These are phyloP conservation scores for Torulaspora pretoriensis DNA, from an alignment of 1,139 yeast genomes.

Conservation along the genomic window DNA sequence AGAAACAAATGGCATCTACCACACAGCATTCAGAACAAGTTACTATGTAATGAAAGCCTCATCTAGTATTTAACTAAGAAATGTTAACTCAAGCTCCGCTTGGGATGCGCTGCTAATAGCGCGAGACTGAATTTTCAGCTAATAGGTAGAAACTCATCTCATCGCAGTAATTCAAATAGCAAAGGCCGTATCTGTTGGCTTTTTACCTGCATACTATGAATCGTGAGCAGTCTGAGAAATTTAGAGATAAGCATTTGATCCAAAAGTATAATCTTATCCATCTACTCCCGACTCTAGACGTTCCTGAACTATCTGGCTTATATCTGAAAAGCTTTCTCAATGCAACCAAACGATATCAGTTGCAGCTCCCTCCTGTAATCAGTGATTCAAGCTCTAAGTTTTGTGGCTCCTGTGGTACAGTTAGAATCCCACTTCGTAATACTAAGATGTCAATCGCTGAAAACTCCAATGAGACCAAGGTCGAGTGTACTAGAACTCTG, in stretches of 20 bases:
- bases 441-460: conserved; percentile 28
- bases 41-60: not conserved
- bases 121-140: not conserved
- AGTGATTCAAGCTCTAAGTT: conserved; percentile 34
- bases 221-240: conserved; percentile 29
- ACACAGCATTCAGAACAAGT: not conserved
- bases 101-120: not conserved
- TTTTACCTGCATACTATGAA: conserved; percentile 15
- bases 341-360: conserved; percentile 30
- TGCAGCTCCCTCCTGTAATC: conserved; percentile 27
- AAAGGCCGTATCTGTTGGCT: not conserved
- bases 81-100: not conserved
- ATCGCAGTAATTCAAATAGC: not conserved
- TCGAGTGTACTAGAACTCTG: conserved; percentile 24
- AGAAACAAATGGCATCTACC: not conserved
- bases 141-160: conserved; percentile 1
- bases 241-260: conserved; percentile 27
- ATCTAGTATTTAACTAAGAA: not conserved
- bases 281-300: conserved; percentile 23
- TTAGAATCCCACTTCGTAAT: conserved; percentile 47
- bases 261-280: conserved; percentile 34
- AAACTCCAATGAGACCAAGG: conserved; percentile 3
- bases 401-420: conserved; percentile 46
- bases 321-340: conserved; percentile 33
- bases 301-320: conserved; percentile 30